Evolutionary conservation across 2,329 filamentous ascomycete genomes (phyloP).

Genomic region (Ophiostoma populinum): DNA sequence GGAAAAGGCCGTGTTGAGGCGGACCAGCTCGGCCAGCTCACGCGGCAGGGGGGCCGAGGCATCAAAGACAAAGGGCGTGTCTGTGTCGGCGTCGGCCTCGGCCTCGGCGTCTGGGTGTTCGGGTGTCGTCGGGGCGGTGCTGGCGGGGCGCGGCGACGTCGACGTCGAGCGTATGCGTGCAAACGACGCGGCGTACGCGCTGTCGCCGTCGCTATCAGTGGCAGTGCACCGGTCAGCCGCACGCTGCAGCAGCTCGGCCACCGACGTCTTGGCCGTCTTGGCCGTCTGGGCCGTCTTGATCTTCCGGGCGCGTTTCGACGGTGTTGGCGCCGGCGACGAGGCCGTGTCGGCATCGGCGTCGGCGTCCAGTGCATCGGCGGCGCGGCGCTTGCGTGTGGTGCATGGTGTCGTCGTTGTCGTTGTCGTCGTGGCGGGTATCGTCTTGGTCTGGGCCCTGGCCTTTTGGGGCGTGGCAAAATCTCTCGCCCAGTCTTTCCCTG

Average conservation of each 20-base stretch:
- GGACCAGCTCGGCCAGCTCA: constrained; percentile 41
- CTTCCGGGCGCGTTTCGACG: constrained; percentile 9
- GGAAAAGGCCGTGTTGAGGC: constrained; percentile 49
- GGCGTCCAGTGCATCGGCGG: constrained; percentile 4
- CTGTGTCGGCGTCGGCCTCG: constrained; percentile 6
- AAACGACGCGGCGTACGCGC: neutral
- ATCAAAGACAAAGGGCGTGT: neutral
- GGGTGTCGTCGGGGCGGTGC: constrained; percentile 23
- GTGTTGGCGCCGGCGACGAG: neutral
- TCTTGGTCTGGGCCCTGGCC: constrained; percentile 1
- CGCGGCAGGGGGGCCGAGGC: constrained; percentile 22
- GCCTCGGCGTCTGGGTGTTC: constrained; percentile 20
- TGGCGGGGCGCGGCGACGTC: constrained; percentile 10
- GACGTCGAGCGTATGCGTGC: constrained; percentile 12
- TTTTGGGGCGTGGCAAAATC: neutral
- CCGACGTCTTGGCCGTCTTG: constrained; percentile 10
- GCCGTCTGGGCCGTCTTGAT: neutral
- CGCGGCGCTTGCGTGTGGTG: constrained; percentile 8
- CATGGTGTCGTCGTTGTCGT: neutral
- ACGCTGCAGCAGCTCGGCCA: constrained; percentile 9
- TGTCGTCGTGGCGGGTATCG: neutral
- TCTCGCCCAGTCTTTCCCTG: constrained; percentile 18
- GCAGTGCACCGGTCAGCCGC: neutral
- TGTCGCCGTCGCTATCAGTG: constrained; percentile 5
- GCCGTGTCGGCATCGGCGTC: neutral